These are phyloP conservation scores for Colletotrichum eremochloae DNA, from an alignment of 2,329 filamentous ascomycete species.

Conservation along the genomic window DNA sequence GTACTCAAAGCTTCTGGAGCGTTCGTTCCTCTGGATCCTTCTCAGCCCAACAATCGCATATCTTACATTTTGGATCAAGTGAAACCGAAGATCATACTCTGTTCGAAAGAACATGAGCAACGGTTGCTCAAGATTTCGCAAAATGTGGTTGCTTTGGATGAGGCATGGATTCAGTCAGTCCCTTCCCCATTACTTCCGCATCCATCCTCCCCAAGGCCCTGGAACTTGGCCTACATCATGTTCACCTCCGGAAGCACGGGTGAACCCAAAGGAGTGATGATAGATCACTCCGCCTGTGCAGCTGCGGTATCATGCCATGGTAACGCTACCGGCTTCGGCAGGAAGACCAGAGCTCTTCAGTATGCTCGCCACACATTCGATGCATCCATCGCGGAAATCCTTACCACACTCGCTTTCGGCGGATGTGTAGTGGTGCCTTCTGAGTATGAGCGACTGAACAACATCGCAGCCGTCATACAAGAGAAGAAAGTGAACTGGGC, in stretches of 20 bases:
- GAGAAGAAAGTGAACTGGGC: slow-evolving; percentile 65
- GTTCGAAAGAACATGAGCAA: background rate
- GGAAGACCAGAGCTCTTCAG: slow-evolving; percentile 17
- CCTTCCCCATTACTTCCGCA: background rate
- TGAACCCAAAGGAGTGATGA: slow-evolving; percentile 43
- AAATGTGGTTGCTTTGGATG: slow-evolving; percentile 11
- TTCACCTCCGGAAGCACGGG: slow-evolving; percentile 45
- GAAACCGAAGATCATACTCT: slow-evolving; percentile 26
- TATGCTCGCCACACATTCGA: slow-evolving; percentile 35
- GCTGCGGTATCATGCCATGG: slow-evolving; percentile 27
- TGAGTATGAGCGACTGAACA: slow-evolving; percentile 61
- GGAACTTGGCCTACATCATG: slow-evolving; percentile 35
- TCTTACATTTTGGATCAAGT: slow-evolving; percentile 37
- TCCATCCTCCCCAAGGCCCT: background rate
- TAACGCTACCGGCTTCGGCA: slow-evolving; percentile 19
- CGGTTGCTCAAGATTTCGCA: slow-evolving; percentile 7
- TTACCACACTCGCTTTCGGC: slow-evolving; percentile 67
- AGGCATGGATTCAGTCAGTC: slow-evolving; percentile 32
- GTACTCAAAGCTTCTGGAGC: slow-evolving; percentile 36
- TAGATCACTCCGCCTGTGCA: slow-evolving; percentile 36
- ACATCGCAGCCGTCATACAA: slow-evolving; percentile 63
- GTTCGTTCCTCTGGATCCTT: slow-evolving; percentile 38
- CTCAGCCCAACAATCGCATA: slow-evolving; percentile 43
- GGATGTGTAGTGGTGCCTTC: slow-evolving; percentile 72
- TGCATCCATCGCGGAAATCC: slow-evolving; percentile 56